These are phyloP conservation scores for Halophytophthora batemanensis DNA, from an alignment of 352 stramenopile species.

Conservation along the genomic window DNA sequence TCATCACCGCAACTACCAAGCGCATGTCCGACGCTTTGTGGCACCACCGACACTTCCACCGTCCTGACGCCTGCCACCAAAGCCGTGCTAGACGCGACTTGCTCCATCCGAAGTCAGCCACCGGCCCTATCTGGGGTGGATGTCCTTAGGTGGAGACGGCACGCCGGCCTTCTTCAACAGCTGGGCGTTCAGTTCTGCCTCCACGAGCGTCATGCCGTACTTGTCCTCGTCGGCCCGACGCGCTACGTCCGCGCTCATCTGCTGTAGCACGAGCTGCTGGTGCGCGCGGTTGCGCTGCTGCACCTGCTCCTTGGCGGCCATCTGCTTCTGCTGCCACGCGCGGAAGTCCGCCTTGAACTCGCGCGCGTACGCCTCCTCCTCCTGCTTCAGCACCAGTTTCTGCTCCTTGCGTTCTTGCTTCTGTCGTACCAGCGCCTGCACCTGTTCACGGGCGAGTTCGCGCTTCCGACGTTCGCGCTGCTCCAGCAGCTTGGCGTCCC, in stretches of 20 bases:
- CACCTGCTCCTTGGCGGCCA: constrained; percentile 23
- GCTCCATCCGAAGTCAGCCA: too few relatives aligned
- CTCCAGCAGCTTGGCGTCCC: constrained; percentile 34
- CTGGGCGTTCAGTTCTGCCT: constrained; percentile 55
- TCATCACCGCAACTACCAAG: too few relatives aligned
- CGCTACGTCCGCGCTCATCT: constrained; percentile 40
- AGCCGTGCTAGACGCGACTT: too few relatives aligned
- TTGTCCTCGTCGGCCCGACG: constrained; percentile 50
- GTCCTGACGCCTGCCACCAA: too few relatives aligned
- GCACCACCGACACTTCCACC: too few relatives aligned
- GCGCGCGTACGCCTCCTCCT: constrained; percentile 41
- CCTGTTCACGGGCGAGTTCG: constrained; percentile 27
- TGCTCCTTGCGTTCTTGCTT: constrained; percentile 37
- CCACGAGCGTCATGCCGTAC: constrained; percentile 60
- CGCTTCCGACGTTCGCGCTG: constrained; percentile 31
- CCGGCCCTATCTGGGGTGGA: constrained; percentile 15
- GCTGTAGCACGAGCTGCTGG: constrained; percentile 39
- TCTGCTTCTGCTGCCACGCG: constrained; percentile 40
- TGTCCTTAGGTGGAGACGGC: constrained; percentile 15
- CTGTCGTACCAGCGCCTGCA: constrained; percentile 40
- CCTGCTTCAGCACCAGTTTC: constrained; percentile 19
- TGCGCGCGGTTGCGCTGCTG: constrained; percentile 38
- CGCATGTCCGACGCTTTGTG: too few relatives aligned
- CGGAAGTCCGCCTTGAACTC: constrained; percentile 46
- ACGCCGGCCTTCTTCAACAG: constrained; percentile 41